Percentiles rank a stretch among this genome's conserved stretches.
These are phyloP conservation scores for Ceratobasidium sp. DNA, from an alignment of 1,284 basidiomycete genomes.

Conservation along the genomic window DNA sequence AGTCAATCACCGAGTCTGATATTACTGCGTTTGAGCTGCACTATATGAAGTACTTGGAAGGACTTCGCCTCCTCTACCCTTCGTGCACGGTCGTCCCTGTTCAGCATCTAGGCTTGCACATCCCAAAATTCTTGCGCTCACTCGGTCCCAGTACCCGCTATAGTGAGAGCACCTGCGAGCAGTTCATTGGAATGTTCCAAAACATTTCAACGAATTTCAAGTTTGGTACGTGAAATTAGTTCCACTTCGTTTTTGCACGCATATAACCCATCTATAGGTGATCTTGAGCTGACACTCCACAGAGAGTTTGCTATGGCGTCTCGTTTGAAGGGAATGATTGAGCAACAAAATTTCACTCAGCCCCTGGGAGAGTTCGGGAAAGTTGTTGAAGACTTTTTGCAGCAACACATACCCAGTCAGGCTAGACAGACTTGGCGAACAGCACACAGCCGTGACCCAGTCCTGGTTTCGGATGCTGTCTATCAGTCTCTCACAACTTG, in stretches of 20 bases:
- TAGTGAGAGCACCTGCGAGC: conserved; percentile 20
- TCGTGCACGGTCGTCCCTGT: not conserved
- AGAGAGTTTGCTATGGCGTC: conserved; percentile 3
- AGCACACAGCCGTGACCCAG: not conserved
- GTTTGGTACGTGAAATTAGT: conserved; percentile 29
- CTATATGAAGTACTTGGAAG: conserved; percentile 9
- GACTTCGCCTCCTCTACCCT: conserved; percentile 22
- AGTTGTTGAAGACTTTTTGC: not conserved
- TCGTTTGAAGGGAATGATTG: conserved; percentile 3
- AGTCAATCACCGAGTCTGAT: not conserved
- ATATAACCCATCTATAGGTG: not conserved
- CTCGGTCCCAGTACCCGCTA: conserved; percentile 34
- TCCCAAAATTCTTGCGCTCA: conserved; percentile 12
- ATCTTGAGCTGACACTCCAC: conserved; percentile 29
- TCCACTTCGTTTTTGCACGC: too few species aligned
- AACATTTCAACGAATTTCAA: conserved; percentile 37
- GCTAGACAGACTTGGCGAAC: not conserved
- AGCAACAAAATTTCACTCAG: not conserved
- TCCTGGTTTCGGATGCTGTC: not conserved
- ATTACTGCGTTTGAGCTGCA: conserved; percentile 9
- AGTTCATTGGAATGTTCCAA: too few species aligned
- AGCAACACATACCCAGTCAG: not conserved
- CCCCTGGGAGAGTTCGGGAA: not conserved
- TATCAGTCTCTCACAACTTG: not conserved
- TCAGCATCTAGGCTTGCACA: conserved; percentile 40